These are phyloP conservation scores for Alternaria hordeiaustralica DNA, from an alignment of 2,329 filamentous ascomycete species.

Conservation along the genomic window DNA sequence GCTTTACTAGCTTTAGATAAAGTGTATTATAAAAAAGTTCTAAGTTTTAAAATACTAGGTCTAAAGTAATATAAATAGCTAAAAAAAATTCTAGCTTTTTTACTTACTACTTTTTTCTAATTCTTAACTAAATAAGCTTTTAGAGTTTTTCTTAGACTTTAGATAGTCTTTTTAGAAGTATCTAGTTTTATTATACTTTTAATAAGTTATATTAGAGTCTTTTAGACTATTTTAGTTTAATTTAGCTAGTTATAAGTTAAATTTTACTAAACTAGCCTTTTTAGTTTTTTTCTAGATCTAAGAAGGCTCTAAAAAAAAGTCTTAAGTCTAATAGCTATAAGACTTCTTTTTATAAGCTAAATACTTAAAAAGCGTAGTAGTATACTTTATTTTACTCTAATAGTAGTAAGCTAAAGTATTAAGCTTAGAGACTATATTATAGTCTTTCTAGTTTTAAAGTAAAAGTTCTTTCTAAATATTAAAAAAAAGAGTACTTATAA, in stretches of 20 bases:
- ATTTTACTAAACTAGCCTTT: neutral
- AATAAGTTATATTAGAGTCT: neutral
- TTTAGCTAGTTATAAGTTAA: neutral
- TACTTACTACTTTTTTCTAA: neutral
- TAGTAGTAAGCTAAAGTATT: neutral
- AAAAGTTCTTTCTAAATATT: too few relatives aligned
- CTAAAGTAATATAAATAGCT: neutral
- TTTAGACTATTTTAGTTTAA: neutral
- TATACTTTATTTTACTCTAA: neutral
- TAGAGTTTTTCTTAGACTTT: neutral
- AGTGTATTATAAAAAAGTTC: too few relatives aligned
- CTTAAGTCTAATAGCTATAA: neutral
- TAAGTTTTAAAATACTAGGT: neutral
- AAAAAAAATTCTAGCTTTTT: neutral
- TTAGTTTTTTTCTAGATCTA: neutral
- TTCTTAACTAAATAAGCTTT: neutral
- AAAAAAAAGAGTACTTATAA: too few relatives aligned
- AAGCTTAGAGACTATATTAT: neutral
- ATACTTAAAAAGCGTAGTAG: neutral
- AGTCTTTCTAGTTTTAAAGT: too few relatives aligned
- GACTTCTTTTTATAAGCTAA: neutral
- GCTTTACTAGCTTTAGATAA: too few relatives aligned
- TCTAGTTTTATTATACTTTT: neutral
- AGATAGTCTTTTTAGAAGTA: neutral
- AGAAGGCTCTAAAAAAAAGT: neutral